Evolutionary conservation across 495 filamentous ascomycete genomes (phyloP).

Genomic region (Opeltia flavorubescens): DNA sequence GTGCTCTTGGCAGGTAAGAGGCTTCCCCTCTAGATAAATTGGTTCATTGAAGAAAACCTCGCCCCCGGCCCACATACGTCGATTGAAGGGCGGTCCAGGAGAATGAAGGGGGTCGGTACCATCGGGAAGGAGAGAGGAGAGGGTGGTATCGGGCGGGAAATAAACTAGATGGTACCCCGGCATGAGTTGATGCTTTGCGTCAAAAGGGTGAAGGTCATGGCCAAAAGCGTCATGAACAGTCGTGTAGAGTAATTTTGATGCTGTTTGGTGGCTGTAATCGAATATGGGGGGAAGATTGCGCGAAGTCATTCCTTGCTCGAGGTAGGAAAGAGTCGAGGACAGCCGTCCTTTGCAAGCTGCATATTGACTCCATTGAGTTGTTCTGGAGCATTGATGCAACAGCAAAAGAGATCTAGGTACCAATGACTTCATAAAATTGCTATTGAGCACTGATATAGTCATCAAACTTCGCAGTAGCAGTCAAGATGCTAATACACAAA

Average conservation of each 20-base stretch:
- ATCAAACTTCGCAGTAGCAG: too few relatives aligned
- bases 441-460: too few relatives aligned
- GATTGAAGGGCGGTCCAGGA: conserved; percentile 46
- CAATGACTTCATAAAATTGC: too few relatives aligned
- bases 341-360: too few relatives aligned
- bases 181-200: conserved; percentile 17
- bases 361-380: too few relatives aligned
- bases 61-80: conserved; percentile 74
- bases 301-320: conserved; percentile 7
- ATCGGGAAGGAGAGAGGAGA: conserved; percentile 44
- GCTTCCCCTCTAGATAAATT: conserved; percentile 22
- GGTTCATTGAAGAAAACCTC: conserved; percentile 12
- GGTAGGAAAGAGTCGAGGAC: conserved; percentile 3
- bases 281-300: conserved; percentile 40
- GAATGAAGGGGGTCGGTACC: conserved; percentile 60
- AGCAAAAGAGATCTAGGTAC: too few relatives aligned
- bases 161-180: conserved; percentile 63
- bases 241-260: conserved; percentile 48
- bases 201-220: background rate
- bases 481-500: too few relatives aligned
- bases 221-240: conserved; percentile 45
- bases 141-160: conserved; percentile 46
- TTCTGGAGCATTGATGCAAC: too few relatives aligned
- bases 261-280: conserved; percentile 51
- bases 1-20: conserved; percentile 40